Base-by-base conservation (phyloP, 129 eudicot species). In the Saposhnikovia divaricata region DNA sequence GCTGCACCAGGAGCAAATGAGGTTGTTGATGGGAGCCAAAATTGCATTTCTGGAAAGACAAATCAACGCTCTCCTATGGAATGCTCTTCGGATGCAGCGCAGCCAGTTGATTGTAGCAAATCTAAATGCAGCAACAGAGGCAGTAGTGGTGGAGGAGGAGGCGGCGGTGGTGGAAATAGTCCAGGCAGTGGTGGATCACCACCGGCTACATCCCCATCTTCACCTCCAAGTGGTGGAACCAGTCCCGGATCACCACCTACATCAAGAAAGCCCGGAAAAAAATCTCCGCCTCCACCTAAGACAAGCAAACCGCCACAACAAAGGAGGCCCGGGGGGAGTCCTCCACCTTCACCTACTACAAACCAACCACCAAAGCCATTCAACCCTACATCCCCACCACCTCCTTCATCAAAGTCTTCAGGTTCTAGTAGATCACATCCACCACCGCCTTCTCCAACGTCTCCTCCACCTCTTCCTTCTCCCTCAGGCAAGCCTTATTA, bases 21-120 rank as follows among this genome's bases (percentile, higher is more conserved):
- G 85, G 80, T 86, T 78, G 76, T 81, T 40, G 89, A 91, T 45
- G 96, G 91, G 16, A 61, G 82, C 61, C 48, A 82, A 75, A 94
- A 94, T 83, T 94, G 98, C 70, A 87, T 94, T 72, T 10, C 81
- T 4, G 87, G 90, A 46, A 89, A 85, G 85, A 65, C 40, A 4
- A 78, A 81, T 79, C 97, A 91, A 78, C 80, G 97, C 80, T 88
- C 96, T 0, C 80, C 72, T 4, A 63, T 73, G 71, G 90, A 89
- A 82, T 93, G 98, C 48, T 48, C 88, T 25, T 89, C 93, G 1
- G 81, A 77, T n/a, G 89, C 65, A 31, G 96, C 98, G 3, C 83
- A 82, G 15, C 88, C 89, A 1, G 89, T 87, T 80, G 95, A 90
- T 83, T 93, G 98, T 85, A 85, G 96, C 23, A 88, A 87, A 75